Evolutionary conservation across 148 eudicot species (phyloP).

Genomic region (Diospyros kaki): DNA sequence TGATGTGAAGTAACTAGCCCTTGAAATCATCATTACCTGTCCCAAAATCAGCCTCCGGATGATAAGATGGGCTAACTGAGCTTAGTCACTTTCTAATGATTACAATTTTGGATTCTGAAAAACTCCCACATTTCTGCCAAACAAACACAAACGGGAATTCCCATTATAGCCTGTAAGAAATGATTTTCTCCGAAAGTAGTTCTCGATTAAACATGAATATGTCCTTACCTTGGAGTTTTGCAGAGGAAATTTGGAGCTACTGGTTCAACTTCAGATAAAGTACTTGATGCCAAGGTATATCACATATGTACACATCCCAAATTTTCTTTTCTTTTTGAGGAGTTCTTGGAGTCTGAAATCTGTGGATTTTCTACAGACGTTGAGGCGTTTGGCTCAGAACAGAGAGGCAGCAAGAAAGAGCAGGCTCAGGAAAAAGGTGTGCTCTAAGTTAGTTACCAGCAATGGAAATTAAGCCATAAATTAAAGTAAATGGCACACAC

Average conservation of each 20-base stretch:
- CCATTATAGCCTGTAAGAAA: too few species aligned
- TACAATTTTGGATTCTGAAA: slow-evolving; percentile 14
- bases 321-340: too few species aligned
- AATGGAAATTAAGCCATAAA: neutral
- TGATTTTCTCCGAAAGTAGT: too few species aligned
- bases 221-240: slow-evolving; percentile 13
- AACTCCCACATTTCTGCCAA: slow-evolving; percentile 1
- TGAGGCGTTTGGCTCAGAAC: slow-evolving; percentile 97
- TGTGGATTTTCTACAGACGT: slow-evolving; percentile 41
- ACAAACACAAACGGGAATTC: too few species aligned
- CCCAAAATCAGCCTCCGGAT: slow-evolving; percentile 14
- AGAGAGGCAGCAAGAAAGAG: slow-evolving; percentile 99
- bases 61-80: neutral
- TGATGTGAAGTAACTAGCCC: neutral
- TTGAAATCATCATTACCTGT: slow-evolving; percentile 13
- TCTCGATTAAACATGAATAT: neutral
- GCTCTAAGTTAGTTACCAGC: neutral
- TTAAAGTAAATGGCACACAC: too few species aligned
- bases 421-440: slow-evolving; percentile 85
- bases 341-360: neutral
- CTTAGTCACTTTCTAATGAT: slow-evolving; percentile 17
- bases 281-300: slow-evolving; percentile 82
- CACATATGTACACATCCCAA: neutral
- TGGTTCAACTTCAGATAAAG: slow-evolving; percentile 74
- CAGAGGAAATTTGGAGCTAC: slow-evolving; percentile 50